phyloP scores from a whole-genome alignment of 2,329 filamentous ascomycete species.

The Colletotrichum australisinense region DNA sequence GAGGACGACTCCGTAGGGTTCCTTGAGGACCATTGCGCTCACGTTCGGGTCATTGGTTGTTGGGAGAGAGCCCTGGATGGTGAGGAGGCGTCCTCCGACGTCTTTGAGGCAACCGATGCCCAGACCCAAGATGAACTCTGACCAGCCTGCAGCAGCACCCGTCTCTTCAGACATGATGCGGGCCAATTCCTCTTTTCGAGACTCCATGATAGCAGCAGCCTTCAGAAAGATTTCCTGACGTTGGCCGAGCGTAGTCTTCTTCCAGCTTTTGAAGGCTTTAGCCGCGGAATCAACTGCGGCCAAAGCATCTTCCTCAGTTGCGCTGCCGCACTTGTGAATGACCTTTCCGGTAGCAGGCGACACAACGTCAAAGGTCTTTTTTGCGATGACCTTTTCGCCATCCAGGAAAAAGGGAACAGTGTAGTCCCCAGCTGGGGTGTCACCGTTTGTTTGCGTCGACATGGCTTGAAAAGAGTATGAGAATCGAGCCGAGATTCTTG shows the following conservation, averaged over 20 bases:
- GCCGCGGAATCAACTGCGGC: conserved; percentile 62
- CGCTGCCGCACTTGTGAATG: conserved; percentile 66
- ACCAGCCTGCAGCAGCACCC: conserved; percentile 40
- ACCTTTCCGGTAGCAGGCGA: conserved; percentile 65
- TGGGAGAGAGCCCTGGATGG: conserved; percentile 46
- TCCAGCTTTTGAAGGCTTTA: conserved; percentile 73
- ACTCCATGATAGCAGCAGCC: conserved; percentile 68
- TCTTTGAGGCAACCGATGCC: conserved; percentile 49
- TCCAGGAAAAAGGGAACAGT: conserved; percentile 55
- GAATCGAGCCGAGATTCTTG: neutral
- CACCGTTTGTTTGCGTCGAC: conserved; percentile 15
- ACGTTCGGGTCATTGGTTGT: conserved; percentile 55
- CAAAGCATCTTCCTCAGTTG: conserved; percentile 64
- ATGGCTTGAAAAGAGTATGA: conserved; percentile 14
- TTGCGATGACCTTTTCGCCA: conserved; percentile 56
- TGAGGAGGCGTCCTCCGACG: conserved; percentile 50
- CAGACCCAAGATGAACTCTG: conserved; percentile 48
- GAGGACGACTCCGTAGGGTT: conserved; percentile 83
- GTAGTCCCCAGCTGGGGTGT: conserved; percentile 4
- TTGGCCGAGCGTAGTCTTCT: conserved; percentile 63
- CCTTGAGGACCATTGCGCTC: conserved; percentile 70
- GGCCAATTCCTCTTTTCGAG: conserved; percentile 64
- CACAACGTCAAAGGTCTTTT: conserved; percentile 65
- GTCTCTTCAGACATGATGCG: conserved; percentile 61
- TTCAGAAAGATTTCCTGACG: conserved; percentile 72